Evolutionary conservation across 805 yeast species (phyloP).

Genomic region (Myxozyma geophila): DNA sequence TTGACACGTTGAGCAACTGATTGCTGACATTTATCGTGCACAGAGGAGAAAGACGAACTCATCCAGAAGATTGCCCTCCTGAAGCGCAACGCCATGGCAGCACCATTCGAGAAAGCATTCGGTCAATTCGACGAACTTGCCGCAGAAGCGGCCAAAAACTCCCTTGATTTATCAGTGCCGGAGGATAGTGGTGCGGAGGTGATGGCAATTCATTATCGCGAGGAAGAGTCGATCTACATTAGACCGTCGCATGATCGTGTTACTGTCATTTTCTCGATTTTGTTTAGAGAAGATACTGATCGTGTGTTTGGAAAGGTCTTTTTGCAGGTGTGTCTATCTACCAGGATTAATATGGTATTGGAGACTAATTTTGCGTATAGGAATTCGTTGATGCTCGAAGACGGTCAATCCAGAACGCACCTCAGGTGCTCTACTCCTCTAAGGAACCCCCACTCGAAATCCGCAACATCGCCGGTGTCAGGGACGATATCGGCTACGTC

Average conservation of each 20-base stretch:
- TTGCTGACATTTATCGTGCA: not conserved
- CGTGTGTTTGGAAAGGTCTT: slow-evolving; percentile 87
- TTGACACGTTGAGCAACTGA: too few species aligned
- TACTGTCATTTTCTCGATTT: slow-evolving; percentile 92
- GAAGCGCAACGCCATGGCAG: slow-evolving; percentile 86
- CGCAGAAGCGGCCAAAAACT: slow-evolving; percentile 45
- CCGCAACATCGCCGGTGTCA: slow-evolving; percentile 50
- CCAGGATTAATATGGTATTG: not conserved
- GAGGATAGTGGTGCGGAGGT: slow-evolving; percentile 57
- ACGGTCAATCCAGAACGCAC: slow-evolving; percentile 94
- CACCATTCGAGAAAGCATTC: slow-evolving; percentile 90
- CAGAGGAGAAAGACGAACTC: slow-evolving; percentile 57
- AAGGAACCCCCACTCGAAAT: slow-evolving; percentile 92
- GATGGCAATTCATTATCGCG: slow-evolving; percentile 81
- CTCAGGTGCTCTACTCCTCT: slow-evolving; percentile 92
- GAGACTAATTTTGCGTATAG: slow-evolving; percentile 4
- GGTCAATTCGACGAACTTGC: slow-evolving; percentile 73
- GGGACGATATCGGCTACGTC: slow-evolving; percentile 58
- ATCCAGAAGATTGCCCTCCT: slow-evolving; percentile 71
- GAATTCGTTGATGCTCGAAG: slow-evolving; percentile 52
- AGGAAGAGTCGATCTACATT: slow-evolving; percentile 87
- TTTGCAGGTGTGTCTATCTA: slow-evolving; percentile 54
- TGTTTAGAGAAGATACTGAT: slow-evolving; percentile 96
- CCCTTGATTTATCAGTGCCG: slow-evolving; percentile 49
- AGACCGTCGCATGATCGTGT: slow-evolving; percentile 94